Percentiles rank a stretch among this genome's conserved stretches.
These are phyloP conservation scores for Cetraspora pellucida DNA, from an alignment of 192 early-diverging fungal genomes.

Conservation along the genomic window DNA sequence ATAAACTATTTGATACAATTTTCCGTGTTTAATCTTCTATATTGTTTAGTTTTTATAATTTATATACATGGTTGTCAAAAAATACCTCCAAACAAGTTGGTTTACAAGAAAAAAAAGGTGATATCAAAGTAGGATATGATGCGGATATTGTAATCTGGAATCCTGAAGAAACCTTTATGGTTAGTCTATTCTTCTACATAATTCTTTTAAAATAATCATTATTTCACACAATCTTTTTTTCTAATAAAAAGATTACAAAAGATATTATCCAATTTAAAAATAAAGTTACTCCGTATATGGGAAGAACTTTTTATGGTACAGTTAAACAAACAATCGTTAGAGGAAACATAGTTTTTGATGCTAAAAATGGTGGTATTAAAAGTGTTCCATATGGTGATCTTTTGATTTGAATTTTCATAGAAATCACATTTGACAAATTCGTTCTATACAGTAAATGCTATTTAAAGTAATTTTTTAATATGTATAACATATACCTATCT, in stretches of 20 bases:
- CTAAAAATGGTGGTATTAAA: constrained; percentile 4
- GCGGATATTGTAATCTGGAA: constrained; percentile 82
- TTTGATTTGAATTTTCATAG: constrained; percentile 14
- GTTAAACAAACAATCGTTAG: constrained; percentile 76
- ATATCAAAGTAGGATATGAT: constrained; percentile 67
- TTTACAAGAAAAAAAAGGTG: constrained; percentile 67
- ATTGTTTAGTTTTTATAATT: constrained; percentile 47
- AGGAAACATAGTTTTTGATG: constrained; percentile 56
- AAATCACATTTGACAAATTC: background rate
- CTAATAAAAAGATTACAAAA: constrained; percentile 41
- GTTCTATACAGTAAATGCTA: too few species aligned
- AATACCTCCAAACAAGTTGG: constrained; percentile 64
- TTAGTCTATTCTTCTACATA: background rate
- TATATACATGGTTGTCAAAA: constrained; percentile 67
- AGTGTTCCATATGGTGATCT: constrained; percentile 4
- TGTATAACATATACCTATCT: too few species aligned
- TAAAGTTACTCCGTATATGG: constrained; percentile 78
- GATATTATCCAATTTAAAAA: constrained; percentile 80
- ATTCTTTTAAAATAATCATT: background rate
- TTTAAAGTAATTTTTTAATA: too few species aligned
- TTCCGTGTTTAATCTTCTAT: background rate
- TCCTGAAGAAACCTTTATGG: constrained; percentile 62
- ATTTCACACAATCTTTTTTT: background rate
- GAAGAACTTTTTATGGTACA: constrained; percentile 58
- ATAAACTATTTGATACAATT: background rate